These are phyloP conservation scores for Colletotrichum tropicicola DNA, from an alignment of 2,329 filamentous ascomycete species.

Conservation along the genomic window DNA sequence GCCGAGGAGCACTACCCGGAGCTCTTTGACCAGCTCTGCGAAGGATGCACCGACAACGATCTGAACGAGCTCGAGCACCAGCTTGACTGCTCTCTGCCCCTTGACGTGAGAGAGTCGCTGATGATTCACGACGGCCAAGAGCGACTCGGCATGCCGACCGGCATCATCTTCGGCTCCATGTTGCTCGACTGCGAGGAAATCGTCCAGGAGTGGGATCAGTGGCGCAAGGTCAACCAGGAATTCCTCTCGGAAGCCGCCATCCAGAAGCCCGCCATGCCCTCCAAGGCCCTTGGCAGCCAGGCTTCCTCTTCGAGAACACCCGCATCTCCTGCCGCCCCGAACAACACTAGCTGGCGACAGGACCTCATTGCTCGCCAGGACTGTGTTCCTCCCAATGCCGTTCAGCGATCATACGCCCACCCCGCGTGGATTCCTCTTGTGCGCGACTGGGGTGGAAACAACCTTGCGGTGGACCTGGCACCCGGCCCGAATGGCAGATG, in stretches of 20 bases:
- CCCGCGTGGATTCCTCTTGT: slow-evolving; percentile 95
- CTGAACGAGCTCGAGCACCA: slow-evolving; percentile 97
- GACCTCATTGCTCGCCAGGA: slow-evolving; percentile 87
- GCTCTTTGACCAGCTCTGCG: slow-evolving; percentile 90
- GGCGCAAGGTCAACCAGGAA: slow-evolving; percentile 92
- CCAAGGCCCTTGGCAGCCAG: slow-evolving; percentile 77
- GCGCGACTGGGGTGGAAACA: slow-evolving; percentile 98
- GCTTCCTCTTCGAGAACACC: slow-evolving; percentile 75
- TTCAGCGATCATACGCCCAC: slow-evolving; percentile 94
- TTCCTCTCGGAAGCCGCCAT: slow-evolving; percentile 73
- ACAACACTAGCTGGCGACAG: slow-evolving; percentile 80
- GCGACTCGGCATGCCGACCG: slow-evolving; percentile 87
- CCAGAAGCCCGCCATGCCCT: slow-evolving; percentile 69
- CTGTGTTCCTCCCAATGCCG: slow-evolving; percentile 84
- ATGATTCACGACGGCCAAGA: slow-evolving; percentile 97
- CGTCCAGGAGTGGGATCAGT: slow-evolving; percentile 96
- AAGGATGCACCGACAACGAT: slow-evolving; percentile 92
- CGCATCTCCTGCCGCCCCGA: slow-evolving; percentile 52
- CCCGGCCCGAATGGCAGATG: slow-evolving; percentile 90
- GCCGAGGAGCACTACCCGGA: slow-evolving; percentile 95
- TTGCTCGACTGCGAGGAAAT: slow-evolving; percentile 98
- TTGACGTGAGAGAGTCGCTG: slow-evolving; percentile 92
- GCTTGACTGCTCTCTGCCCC: slow-evolving; percentile 90
- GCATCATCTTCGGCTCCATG: slow-evolving; percentile 94
- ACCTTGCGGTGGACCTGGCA: slow-evolving; percentile 90